Percentiles rank a stretch among this genome's conserved stretches.
phyloP scores from a whole-genome alignment of 1,284 basidiomycete genomes.

The Cutaneotrichosporon sp. region DNA sequence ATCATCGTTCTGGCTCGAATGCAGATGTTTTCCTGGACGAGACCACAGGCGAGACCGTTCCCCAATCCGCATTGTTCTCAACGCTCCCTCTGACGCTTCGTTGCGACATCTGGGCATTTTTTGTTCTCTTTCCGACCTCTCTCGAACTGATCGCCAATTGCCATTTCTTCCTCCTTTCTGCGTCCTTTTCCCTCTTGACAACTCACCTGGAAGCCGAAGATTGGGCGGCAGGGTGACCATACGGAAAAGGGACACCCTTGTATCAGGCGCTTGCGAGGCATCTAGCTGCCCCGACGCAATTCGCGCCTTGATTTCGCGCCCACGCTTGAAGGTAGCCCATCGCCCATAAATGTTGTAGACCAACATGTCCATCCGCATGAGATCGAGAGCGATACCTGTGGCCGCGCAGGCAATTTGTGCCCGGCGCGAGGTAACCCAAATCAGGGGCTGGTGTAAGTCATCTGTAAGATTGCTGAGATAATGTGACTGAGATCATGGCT shows the following conservation, averaged over 20 bases:
- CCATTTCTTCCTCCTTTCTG: no score
- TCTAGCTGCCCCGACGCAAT: constrained; percentile 1
- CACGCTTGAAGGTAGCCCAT: background rate
- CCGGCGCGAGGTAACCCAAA: constrained; percentile 30
- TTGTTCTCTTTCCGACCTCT: no score
- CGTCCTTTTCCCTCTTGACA: no score
- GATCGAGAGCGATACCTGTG: constrained; percentile 27
- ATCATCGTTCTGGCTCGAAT: no score
- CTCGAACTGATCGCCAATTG: no score
- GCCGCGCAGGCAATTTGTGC: constrained; percentile 32
- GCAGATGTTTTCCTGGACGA: no score
- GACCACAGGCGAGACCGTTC: no score
- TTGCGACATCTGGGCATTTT: no score
- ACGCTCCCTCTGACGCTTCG: no score
- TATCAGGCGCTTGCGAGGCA: background rate
- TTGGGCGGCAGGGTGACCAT: constrained; percentile 20
- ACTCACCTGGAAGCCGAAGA: constrained; percentile 30
- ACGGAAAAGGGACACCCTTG: background rate
- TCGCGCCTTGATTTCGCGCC: background rate
- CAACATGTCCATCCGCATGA: constrained; percentile 22
- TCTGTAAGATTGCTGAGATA: no score
- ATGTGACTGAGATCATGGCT: no score
- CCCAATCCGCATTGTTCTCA: no score
- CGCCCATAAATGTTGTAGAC: constrained; percentile 19
- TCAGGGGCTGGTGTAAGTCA: constrained; percentile 31